Conservation (phyloP, 129 eudicot species). For the Flaveria linearis region DNA sequence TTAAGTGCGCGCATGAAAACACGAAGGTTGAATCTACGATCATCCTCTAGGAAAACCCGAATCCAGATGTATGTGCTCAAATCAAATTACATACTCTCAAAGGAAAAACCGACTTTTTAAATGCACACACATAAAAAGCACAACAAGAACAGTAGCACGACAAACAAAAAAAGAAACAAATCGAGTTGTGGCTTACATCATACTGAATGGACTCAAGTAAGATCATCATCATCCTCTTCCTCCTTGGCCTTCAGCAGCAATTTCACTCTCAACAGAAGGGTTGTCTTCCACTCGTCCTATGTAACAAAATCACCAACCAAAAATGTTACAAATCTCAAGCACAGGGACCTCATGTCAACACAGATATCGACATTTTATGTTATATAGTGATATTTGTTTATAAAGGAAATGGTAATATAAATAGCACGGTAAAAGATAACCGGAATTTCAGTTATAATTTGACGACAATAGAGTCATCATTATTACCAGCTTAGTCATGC, state of each 20-base stretch:
- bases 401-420: no score
- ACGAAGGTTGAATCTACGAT: not conserved
- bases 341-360: not conserved
- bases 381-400: not conserved
- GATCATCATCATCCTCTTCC: conserved; percentile 51
- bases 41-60: conserved; percentile 15
- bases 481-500: conserved; percentile 61
- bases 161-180: not conserved
- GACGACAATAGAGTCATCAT: not conserved
- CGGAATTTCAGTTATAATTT: not conserved
- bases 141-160: not conserved
- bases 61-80: conserved; percentile 22
- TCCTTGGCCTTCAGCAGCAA: conserved; percentile 47
- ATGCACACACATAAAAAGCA: conserved; percentile 19
- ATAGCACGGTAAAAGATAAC: no score
- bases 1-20: conserved; percentile 15
- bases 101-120: not conserved
- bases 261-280: conserved; percentile 51
- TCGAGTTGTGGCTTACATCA: conserved; percentile 15
- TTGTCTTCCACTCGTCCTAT: conserved; percentile 53
- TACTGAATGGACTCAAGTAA: conserved; percentile 25
- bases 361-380: not conserved
- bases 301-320: conserved; percentile 7
- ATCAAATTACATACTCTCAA: conserved; percentile 9
- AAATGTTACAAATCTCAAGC: not conserved